Base-by-base conservation (phyloP, 1,139 yeast species). In the Yamadazyma jaroonii region DNA sequence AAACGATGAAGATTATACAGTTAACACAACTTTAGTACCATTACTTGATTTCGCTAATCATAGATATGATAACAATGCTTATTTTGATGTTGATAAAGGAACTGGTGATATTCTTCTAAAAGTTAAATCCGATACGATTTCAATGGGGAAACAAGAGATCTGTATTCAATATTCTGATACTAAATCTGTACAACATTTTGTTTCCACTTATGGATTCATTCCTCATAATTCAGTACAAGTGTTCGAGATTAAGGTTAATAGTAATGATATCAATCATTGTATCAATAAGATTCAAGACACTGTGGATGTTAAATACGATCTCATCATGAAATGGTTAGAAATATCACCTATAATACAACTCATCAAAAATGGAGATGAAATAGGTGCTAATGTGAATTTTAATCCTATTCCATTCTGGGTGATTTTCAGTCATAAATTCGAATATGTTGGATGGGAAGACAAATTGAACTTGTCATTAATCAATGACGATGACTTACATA, bases 1-100 rank as follows among this genome's bases (percentile, higher is more conserved):
- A 6, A 24, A 34, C 14, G 47, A 44, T 22, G 57, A 55, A 10
- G 75, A 71, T 34, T 82, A 63, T 45, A 55, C 59, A 8, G 76
- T 77, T 5, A 71, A 76, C 37, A 67, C 79, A 0, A 72, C 86
- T 0, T 55, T 83, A 39, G 86, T 83, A 0, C 89, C 92, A 0
- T 46, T 80, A 1, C 52, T 83, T 25, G 92, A 83, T 53, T 83
- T 77, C 64, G 85, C 75, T 4, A 83, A 83, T 51, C 92, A 83
- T 52, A 60, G 59, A 32, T 60, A 56, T 29, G 27, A 43, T 6
- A 59, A 62, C 34, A 81, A 79, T 54, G 74, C 84, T 0, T 70
- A 64, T 46, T 83, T 81, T 57, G 92, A 83, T 53, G 67, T 81
- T 10, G 88, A 81, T 52, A 60, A 68, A 15, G 31, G 39, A 0